Percentiles rank a stretch among this genome's conserved stretches.
Evolutionary conservation across 768 basidiomycete genomes (phyloP).

Genomic region (Russula earlei): DNA sequence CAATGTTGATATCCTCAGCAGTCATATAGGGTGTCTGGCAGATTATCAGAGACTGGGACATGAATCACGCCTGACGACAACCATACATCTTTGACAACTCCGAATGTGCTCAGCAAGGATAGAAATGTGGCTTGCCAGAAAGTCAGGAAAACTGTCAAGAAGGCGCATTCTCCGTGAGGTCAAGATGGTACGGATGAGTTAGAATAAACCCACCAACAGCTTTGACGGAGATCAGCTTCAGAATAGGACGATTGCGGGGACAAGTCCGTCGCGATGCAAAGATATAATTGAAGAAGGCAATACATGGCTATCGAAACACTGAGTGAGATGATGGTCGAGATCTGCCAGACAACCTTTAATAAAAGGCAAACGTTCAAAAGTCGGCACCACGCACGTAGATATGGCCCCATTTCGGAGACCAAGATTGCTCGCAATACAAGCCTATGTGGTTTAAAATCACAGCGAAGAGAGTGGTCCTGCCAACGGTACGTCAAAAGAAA

Average conservation of each 20-base stretch:
- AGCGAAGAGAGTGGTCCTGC: slow-evolving; percentile 48
- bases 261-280: slow-evolving; percentile 46
- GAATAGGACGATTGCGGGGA: slow-evolving; percentile 47
- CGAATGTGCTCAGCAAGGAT: slow-evolving; percentile 45
- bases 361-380: background rate
- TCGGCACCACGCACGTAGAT: slow-evolving; percentile 40
- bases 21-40: slow-evolving; percentile 60
- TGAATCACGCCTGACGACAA: background rate
- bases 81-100: slow-evolving; percentile 54
- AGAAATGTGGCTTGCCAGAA: slow-evolving; percentile 69
- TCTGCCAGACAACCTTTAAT: slow-evolving; percentile 29
- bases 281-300: slow-evolving; percentile 62
- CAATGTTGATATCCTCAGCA: slow-evolving; percentile 62
- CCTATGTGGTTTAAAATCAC: slow-evolving; percentile 54
- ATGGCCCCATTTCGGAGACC: slow-evolving; percentile 60
- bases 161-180: background rate
- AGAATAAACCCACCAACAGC: slow-evolving; percentile 44
- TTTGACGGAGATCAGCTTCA: slow-evolving; percentile 66
- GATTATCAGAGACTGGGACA: slow-evolving; percentile 8
- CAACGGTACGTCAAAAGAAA: background rate
- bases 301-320: slow-evolving; percentile 76
- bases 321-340: slow-evolving; percentile 49
- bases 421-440: slow-evolving; percentile 66
- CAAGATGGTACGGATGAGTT: background rate
- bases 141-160: slow-evolving; percentile 49